Conservation (phyloP, 2,329 filamentous ascomycete genomes). For the Xylaria digitata region DNA sequence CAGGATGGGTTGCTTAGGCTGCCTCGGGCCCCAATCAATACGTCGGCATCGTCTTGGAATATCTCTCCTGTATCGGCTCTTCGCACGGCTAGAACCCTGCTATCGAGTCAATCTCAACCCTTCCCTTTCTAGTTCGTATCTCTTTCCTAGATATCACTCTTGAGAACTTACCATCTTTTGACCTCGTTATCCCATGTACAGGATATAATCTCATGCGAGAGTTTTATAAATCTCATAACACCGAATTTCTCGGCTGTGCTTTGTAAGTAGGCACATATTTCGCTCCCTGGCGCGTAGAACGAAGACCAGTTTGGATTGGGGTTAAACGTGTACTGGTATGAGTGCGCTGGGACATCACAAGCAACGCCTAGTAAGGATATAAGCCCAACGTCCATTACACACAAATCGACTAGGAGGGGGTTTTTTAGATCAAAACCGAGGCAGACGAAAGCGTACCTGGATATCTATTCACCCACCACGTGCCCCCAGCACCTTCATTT, state of each 20-base stretch:
- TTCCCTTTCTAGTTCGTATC: not conserved
- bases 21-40: constrained; percentile 57
- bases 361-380: constrained; percentile 45
- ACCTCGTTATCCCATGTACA: constrained; percentile 55
- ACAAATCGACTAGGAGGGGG: not conserved
- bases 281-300: constrained; percentile 61
- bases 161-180: constrained; percentile 53
- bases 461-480: constrained; percentile 54
- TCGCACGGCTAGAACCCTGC: constrained; percentile 52
- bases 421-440: not conserved
- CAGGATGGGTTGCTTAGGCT: constrained; percentile 57
- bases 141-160: not conserved
- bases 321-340: constrained; percentile 67
- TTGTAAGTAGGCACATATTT: constrained; percentile 63
- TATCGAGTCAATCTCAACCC: constrained; percentile 15
- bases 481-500: constrained; percentile 52
- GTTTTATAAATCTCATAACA: constrained; percentile 59
- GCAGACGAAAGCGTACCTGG: constrained; percentile 43
- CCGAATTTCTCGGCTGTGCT: constrained; percentile 60
- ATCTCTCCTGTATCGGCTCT: constrained; percentile 52
- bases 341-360: constrained; percentile 58
- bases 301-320: constrained; percentile 66
- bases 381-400: constrained; percentile 14
- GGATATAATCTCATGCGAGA: constrained; percentile 55
- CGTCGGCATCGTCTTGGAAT: constrained; percentile 55